These are phyloP conservation scores for Bryoglossum gracile DNA, from an alignment of 495 filamentous ascomycete species.

Conservation along the genomic window DNA sequence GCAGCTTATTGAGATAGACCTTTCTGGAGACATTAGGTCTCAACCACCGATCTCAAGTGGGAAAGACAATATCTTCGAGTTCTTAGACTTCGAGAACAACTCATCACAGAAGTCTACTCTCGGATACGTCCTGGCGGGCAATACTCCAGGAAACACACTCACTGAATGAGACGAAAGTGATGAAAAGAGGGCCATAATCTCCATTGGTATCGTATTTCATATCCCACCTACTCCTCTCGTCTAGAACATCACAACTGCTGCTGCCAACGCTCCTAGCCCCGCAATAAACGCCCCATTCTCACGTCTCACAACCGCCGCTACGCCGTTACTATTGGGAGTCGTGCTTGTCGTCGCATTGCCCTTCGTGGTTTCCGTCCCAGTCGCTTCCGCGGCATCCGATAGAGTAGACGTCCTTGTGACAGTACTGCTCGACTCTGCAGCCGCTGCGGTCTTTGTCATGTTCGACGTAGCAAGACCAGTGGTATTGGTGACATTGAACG, in stretches of 20 bases:
- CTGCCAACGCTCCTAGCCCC: conserved; percentile 16
- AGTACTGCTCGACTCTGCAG: not conserved
- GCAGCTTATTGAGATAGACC: no score
- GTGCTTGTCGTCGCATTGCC: not conserved
- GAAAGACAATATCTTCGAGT: not conserved
- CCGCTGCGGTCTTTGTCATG: not conserved
- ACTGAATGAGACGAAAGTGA: no score
- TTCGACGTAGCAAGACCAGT: conserved; percentile 5
- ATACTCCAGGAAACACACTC: no score
- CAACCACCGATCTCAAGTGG: not conserved
- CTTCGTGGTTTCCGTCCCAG: not conserved
- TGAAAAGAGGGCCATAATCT: no score
- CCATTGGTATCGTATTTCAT: not conserved
- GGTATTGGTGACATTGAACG: conserved; percentile 20
- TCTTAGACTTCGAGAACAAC: not conserved
- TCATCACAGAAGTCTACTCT: not conserved
- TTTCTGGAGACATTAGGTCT: no score
- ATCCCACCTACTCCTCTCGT: not conserved
- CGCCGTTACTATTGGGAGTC: not conserved
- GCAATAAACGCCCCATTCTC: conserved; percentile 9
- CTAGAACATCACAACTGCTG: conserved; percentile 12
- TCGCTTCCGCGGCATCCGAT: not conserved
- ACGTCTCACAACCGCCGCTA: not conserved
- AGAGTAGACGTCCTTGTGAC: not conserved
- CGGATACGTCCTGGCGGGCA: not conserved